phyloP scores from a whole-genome alignment of 805 yeast species.

The Yarrowia sp. region DNA sequence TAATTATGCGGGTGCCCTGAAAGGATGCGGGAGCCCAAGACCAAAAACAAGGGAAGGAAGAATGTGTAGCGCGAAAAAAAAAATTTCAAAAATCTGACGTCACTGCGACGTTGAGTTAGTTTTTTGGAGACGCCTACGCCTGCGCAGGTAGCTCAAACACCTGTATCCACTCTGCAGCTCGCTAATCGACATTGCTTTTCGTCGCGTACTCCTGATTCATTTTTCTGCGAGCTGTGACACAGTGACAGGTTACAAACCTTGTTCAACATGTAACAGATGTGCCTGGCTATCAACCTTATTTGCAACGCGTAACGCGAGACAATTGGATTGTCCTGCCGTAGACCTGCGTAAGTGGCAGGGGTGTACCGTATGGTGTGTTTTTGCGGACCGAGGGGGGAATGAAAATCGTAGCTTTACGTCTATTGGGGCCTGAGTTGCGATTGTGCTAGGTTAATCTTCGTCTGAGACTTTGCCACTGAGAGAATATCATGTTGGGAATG shows the following conservation, averaged over 20 bases:
- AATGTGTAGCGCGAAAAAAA: background rate
- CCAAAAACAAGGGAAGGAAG: slow-evolving; percentile 7
- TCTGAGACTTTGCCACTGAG: slow-evolving; percentile 4
- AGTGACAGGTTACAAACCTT: background rate
- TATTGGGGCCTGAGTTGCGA: background rate
- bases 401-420: background rate
- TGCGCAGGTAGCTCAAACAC: too few species aligned
- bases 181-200: background rate
- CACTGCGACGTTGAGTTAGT: too few species aligned
- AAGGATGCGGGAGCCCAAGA: background rate
- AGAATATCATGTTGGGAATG: background rate
- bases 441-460: background rate
- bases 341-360: slow-evolving; percentile 4
- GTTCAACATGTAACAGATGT: slow-evolving; percentile 18
- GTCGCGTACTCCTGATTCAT: too few species aligned
- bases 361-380: background rate
- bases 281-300: slow-evolving; percentile 21
- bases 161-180: too few species aligned
- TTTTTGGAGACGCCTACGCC: too few species aligned
- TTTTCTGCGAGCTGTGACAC: background rate
- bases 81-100: background rate
- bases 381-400: too few species aligned
- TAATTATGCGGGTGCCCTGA: slow-evolving; percentile 19
- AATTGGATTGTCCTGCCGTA: slow-evolving; percentile 6
- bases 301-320: slow-evolving; percentile 9